A percentile compares a stretch with the other conserved stretches of the same genome.
Evolutionary conservation across 225 moss, liverwort and hornwort genomes (phyloP).

Genomic region (Polytrichum formosum): DNA sequence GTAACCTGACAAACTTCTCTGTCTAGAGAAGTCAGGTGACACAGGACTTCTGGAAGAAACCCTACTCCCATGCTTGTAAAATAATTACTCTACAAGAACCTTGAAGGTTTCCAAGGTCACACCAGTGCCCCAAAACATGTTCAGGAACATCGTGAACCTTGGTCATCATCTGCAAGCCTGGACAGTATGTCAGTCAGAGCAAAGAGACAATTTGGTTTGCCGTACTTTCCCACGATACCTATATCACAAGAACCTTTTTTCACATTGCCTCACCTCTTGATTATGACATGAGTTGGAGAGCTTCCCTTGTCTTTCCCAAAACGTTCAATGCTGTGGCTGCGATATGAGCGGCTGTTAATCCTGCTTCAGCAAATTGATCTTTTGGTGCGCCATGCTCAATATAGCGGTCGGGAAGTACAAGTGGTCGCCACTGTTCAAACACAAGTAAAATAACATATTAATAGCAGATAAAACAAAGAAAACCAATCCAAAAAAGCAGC

Average conservation of each 20-base stretch:
- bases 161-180: too few species aligned
- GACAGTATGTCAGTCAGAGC: too few species aligned
- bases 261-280: too few species aligned
- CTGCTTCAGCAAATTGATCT: conserved; percentile 68
- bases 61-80: background rate
- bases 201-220: too few species aligned
- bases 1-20: background rate
- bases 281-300: conserved; percentile 48
- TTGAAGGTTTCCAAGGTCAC: too few species aligned
- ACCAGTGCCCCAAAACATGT: too few species aligned
- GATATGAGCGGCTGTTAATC: conserved; percentile 64
- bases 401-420: conserved; percentile 73
- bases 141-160: too few species aligned
- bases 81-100: background rate
- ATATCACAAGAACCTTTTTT: too few species aligned
- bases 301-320: conserved; percentile 57
- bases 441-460: background rate
- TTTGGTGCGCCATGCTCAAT: conserved; percentile 77
- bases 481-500: too few species aligned
- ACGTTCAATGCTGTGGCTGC: conserved; percentile 68
- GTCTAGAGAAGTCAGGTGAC: background rate
- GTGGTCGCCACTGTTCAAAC: conserved; percentile 64
- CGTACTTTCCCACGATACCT: too few species aligned
- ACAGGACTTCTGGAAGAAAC: background rate
- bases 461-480: too few species aligned